Evolutionary conservation across 768 basidiomycete genomes (phyloP).

Genomic region (Mycena albidolilacea): DNA sequence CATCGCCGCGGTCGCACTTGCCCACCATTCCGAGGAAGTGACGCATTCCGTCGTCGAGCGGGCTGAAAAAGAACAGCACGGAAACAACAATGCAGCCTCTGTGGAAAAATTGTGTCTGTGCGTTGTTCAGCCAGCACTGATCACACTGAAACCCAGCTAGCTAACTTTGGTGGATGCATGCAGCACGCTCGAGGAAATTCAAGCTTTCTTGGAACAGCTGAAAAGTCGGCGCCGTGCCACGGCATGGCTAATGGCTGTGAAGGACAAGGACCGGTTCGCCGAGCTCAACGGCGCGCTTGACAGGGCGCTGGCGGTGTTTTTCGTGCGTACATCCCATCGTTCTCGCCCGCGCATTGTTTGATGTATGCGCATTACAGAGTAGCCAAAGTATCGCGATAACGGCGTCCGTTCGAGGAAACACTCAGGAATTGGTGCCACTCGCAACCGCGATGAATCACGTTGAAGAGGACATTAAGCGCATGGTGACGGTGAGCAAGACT

Average conservation of each 20-base stretch:
- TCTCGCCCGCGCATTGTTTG: not conserved
- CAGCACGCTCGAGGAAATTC: not conserved
- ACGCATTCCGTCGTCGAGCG: not conserved
- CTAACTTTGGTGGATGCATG: not conserved
- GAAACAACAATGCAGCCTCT: not conserved
- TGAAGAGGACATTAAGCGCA: no score
- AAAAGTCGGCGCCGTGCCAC: not conserved
- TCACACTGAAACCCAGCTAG: not conserved
- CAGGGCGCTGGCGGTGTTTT: not conserved
- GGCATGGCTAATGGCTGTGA: not conserved
- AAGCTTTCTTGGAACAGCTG: not conserved
- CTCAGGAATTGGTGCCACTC: no score
- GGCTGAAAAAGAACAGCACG: not conserved
- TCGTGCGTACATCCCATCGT: not conserved
- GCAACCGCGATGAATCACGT: no score
- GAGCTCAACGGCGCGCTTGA: constrained; percentile 12
- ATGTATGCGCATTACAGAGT: no score
- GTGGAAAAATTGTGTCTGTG: not conserved
- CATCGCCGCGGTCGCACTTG: not conserved
- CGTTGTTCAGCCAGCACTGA: not conserved
- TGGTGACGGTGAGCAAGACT: no score
- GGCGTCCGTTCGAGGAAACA: no score
- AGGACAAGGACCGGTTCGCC: not conserved
- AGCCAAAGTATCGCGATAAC: no score
- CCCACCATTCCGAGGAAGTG: not conserved